These are phyloP conservation scores for Cucurbita pepo DNA, from an alignment of 306 rosid genomes.

Conservation along the genomic window DNA sequence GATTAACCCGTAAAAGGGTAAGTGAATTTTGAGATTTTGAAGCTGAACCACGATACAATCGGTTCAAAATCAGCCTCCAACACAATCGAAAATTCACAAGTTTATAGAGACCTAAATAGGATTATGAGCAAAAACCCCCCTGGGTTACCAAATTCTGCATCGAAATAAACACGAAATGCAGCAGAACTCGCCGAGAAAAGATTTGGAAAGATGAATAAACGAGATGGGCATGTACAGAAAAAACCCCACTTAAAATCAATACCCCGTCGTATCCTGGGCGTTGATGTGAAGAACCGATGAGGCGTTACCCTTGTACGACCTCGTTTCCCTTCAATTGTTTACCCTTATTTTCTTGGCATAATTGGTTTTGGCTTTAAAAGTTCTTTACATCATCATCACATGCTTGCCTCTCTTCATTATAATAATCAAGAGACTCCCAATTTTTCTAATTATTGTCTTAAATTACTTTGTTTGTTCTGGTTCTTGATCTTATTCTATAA, in stretches of 20 bases:
- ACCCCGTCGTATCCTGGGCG: not conserved
- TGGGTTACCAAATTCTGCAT: not conserved
- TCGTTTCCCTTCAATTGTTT: not conserved
- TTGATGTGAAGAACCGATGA: not conserved
- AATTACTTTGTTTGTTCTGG: no score
- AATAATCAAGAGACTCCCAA: no score
- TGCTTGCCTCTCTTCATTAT: no score
- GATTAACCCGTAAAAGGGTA: not conserved
- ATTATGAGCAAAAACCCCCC: not conserved
- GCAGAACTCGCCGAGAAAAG: not conserved
- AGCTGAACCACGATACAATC: slow-evolving; percentile 6
- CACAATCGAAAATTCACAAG: not conserved
- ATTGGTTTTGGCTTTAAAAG: no score
- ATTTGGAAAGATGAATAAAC: not conserved
- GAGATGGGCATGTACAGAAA: not conserved
- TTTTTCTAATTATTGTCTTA: no score
- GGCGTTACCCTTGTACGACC: not conserved
- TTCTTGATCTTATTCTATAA: no score
- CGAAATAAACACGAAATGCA: not conserved
- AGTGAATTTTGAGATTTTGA: not conserved
- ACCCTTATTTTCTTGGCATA: not conserved
- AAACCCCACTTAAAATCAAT: not conserved
- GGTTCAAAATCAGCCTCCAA: not conserved
- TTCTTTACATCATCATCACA: no score
- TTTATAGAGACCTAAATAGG: not conserved